Conservation (phyloP, 148 eudicot species). For the Heliosperma pusillum region DNA sequence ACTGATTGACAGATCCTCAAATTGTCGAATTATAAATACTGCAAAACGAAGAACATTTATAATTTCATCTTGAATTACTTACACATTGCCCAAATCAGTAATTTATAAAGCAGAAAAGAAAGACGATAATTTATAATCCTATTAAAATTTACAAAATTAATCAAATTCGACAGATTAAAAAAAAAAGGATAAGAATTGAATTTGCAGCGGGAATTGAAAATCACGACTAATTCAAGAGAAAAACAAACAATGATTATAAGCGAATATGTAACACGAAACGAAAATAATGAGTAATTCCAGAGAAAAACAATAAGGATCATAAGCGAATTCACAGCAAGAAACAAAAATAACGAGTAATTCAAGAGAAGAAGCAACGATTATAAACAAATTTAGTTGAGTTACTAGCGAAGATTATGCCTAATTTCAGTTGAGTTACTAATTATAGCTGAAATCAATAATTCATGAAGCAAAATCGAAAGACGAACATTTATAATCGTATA, state of each 20-base stretch:
- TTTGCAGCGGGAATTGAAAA: neutral
- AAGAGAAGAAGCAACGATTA: too few species aligned
- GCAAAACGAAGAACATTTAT: neutral
- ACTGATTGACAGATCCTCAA: neutral
- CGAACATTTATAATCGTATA: too few species aligned
- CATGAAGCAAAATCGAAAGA: neutral
- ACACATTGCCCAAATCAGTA: neutral
- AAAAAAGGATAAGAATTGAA: neutral
- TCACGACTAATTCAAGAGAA: neutral
- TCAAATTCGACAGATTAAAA: neutral
- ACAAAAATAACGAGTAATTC: neutral
- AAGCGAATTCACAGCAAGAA: neutral
- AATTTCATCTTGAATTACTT: neutral
- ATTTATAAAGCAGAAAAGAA: neutral
- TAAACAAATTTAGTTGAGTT: too few species aligned
- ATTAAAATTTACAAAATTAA: neutral
- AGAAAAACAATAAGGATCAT: neutral
- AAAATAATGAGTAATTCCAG: neutral
- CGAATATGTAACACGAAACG: neutral
- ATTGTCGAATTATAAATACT: neutral
- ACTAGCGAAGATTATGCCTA: too few species aligned
- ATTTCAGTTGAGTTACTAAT: too few species aligned
- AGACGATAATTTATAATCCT: neutral
- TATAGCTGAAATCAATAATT: too few species aligned
- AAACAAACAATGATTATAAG: neutral